phyloP scores from a whole-genome alignment of 1,139 yeast species.

The Debaryomyces coudertii region DNA sequence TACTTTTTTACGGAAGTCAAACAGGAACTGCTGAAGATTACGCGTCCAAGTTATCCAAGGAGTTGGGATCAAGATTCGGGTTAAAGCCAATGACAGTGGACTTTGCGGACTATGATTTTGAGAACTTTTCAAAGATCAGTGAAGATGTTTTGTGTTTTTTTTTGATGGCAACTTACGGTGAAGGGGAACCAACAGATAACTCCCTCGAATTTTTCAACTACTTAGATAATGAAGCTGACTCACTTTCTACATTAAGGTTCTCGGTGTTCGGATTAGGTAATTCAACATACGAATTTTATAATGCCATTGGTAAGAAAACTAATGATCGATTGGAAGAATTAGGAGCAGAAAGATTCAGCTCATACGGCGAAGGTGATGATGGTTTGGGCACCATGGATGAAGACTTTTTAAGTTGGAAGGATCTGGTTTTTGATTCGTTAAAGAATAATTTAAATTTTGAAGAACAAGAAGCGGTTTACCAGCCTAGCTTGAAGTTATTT shows the following conservation, averaged over 20 bases:
- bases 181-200: slow-evolving; percentile 97
- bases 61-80: slow-evolving; percentile 79
- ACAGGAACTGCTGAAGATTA: slow-evolving; percentile 99
- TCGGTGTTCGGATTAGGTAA: slow-evolving; percentile 91
- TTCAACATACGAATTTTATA: slow-evolving; percentile 88
- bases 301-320: slow-evolving; percentile 75
- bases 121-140: slow-evolving; percentile 60
- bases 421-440: slow-evolving; percentile 65
- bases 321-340: slow-evolving; percentile 50
- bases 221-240: slow-evolving; percentile 60
- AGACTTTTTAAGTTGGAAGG: slow-evolving; percentile 94
- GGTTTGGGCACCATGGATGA: slow-evolving; percentile 95
- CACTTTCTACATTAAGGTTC: slow-evolving; percentile 64
- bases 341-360: slow-evolving; percentile 74
- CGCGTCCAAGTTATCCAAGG: slow-evolving; percentile 87
- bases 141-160: slow-evolving; percentile 64
- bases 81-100: slow-evolving; percentile 86
- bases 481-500: slow-evolving; percentile 65
- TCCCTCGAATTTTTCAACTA: slow-evolving; percentile 74
- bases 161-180: slow-evolving; percentile 93
- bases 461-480: slow-evolving; percentile 77
- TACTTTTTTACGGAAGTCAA: slow-evolving; percentile 92
- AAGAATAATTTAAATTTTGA: slow-evolving; percentile 67
- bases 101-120: slow-evolving; percentile 82
- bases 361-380: slow-evolving; percentile 89